A percentile compares a stretch with the other conserved stretches of the same genome.
phyloP scores from a whole-genome alignment of 2,329 filamentous ascomycete genomes.

The Alternaria arborescens region DNA sequence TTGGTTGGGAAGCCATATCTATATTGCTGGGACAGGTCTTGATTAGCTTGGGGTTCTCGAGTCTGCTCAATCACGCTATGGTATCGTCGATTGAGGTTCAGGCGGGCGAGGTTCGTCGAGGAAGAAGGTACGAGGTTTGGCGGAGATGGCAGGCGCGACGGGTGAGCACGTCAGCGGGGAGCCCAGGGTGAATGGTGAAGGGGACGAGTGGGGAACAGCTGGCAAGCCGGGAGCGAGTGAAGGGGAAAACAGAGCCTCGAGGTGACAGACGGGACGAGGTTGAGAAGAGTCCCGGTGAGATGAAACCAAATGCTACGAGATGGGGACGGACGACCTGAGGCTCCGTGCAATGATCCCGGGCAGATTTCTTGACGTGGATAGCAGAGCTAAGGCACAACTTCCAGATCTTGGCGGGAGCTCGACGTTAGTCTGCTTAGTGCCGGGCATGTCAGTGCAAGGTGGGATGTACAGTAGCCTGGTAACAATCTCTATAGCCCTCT shows the following conservation, averaged over 20 bases:
- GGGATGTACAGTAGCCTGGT: background rate
- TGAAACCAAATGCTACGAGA: slow-evolving; percentile 36
- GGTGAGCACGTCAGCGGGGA: slow-evolving; percentile 38
- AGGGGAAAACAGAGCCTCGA: slow-evolving; percentile 27
- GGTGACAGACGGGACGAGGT: slow-evolving; percentile 28
- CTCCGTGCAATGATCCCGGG: slow-evolving; percentile 38
- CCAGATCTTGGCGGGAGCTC: slow-evolving; percentile 20
- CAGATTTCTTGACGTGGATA: slow-evolving; percentile 45
- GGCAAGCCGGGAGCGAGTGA: slow-evolving; percentile 29
- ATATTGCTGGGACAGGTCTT: slow-evolving; percentile 4
- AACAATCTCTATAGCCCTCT: background rate
- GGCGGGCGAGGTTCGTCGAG: slow-evolving; percentile 12
- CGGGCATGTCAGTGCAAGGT: slow-evolving; percentile 9
- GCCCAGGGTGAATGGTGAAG: slow-evolving; percentile 27
- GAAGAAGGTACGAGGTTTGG: slow-evolving; percentile 20
- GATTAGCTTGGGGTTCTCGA: slow-evolving; percentile 14
- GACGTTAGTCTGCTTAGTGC: slow-evolving; percentile 15
- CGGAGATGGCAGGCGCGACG: slow-evolving; percentile 21
- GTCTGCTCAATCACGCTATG: slow-evolving; percentile 13
- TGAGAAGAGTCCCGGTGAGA: slow-evolving; percentile 28
- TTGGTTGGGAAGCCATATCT: slow-evolving; percentile 40
- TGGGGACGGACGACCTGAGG: slow-evolving; percentile 38
- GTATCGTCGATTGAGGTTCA: slow-evolving; percentile 13
- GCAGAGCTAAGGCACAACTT: slow-evolving; percentile 37
- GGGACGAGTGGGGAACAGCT: slow-evolving; percentile 26